phyloP scores from a whole-genome alignment of 192 early-diverging fungal genomes.

The Piromyces finnis region DNA sequence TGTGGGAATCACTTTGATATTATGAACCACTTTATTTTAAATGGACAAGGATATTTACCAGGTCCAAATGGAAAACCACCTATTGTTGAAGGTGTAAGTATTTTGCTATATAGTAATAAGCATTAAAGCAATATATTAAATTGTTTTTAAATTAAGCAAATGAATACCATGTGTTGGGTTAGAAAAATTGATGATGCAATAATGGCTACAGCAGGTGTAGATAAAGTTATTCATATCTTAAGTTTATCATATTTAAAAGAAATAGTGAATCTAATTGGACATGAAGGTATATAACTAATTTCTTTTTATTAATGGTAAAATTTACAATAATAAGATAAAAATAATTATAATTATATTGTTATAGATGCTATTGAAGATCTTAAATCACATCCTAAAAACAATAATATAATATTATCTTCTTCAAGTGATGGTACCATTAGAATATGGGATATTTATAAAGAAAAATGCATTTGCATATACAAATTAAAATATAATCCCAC shows the following conservation, averaged over 20 bases:
- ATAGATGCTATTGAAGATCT: constrained; percentile 45
- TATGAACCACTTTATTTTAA: constrained; percentile 71
- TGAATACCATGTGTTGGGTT: constrained; percentile 59
- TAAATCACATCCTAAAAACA: constrained; percentile 47
- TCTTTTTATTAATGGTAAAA: too few species aligned
- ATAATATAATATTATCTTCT: constrained; percentile 45
- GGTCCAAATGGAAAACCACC: neutral
- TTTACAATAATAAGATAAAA: too few species aligned
- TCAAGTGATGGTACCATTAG: constrained; percentile 54
- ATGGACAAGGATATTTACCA: constrained; percentile 1
- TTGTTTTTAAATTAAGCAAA: too few species aligned
- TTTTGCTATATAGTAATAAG: neutral
- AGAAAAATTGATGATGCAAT: constrained; percentile 43
- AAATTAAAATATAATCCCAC: constrained; percentile 32
- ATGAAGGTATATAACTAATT: constrained; percentile 43
- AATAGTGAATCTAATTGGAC: constrained; percentile 33
- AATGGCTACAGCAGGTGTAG: constrained; percentile 46
- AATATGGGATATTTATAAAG: constrained; percentile 54
- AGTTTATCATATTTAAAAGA: constrained; percentile 57
- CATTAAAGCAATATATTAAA: too few species aligned
- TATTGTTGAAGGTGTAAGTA: neutral
- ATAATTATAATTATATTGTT: too few species aligned
- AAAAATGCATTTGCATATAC: constrained; percentile 41
- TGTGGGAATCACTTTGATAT: constrained; percentile 85
- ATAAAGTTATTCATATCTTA: constrained; percentile 43